Conservation (phyloP, 148 eudicot genomes). For the Heliosperma pusillum region DNA sequence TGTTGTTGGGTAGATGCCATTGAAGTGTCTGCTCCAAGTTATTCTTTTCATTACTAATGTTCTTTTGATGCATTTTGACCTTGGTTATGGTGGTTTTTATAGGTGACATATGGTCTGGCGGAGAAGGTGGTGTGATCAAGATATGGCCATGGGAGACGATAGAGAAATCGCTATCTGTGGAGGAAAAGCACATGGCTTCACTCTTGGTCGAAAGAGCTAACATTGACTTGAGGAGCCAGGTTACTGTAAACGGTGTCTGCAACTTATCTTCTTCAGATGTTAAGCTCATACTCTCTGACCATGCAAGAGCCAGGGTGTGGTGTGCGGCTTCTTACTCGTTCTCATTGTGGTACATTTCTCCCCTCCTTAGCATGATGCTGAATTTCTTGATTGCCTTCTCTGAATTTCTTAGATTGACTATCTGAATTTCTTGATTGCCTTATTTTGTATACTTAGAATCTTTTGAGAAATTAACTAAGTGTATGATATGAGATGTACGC, state of each 20-base stretch:
- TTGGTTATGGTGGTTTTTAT: constrained; percentile 6
- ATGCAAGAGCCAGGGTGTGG: constrained; percentile 74
- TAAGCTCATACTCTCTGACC: constrained; percentile 66
- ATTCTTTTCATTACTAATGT: no score
- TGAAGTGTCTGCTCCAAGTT: no score
- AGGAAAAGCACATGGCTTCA: constrained; percentile 92
- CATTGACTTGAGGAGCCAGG: constrained; percentile 82
- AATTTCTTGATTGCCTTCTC: no score
- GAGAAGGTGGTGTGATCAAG: constrained; percentile 72
- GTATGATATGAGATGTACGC: no score
- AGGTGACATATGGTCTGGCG: constrained; percentile 95
- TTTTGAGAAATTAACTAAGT: no score
- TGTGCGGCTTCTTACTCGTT: constrained; percentile 70
- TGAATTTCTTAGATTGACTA: no score
- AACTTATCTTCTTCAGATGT: constrained; percentile 87
- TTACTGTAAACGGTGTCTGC: constrained; percentile 85
- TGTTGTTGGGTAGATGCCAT: no score
- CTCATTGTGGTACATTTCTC: constrained; percentile 71
- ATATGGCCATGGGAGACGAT: constrained; percentile 95
- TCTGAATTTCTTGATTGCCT: background rate
- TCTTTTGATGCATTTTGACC: background rate
- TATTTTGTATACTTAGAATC: background rate
- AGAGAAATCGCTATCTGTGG: constrained; percentile 80
- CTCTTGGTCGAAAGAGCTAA: constrained; percentile 74
- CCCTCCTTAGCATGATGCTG: background rate